Percentiles rank a stretch among this genome's conserved stretches.
Evolutionary conservation across 2,329 filamentous ascomycete species (phyloP).

Genomic region (Corniculantispora saksenae): DNA sequence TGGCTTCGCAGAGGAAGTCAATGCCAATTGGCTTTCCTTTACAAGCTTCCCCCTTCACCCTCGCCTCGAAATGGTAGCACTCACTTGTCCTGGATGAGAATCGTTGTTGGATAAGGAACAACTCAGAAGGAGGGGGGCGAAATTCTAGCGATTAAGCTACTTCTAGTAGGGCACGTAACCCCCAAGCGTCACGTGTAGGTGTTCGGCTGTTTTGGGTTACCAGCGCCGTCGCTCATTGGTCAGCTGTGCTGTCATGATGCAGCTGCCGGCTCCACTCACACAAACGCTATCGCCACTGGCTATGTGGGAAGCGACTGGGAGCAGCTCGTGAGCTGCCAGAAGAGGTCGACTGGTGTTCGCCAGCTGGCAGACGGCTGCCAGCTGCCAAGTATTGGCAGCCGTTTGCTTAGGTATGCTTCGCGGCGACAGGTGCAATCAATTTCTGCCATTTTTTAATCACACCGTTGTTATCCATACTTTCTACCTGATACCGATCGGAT

Average conservation of each 20-base stretch:
- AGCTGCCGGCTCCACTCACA: not conserved
- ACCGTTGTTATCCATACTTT: not conserved
- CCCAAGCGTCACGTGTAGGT: constrained; percentile 36
- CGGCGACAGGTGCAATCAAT: not conserved
- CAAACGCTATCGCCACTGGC: not conserved
- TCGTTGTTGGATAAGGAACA: constrained; percentile 46
- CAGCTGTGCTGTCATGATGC: not conserved
- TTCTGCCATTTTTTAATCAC: not conserved
- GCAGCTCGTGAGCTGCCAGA: not conserved
- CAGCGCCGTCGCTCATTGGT: not conserved
- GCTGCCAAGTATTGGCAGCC: not conserved
- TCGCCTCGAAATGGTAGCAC: constrained; percentile 18
- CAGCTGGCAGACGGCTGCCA: constrained; percentile 10
- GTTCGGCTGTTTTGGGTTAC: constrained; percentile 15
- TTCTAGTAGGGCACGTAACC: constrained; percentile 40
- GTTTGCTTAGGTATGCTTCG: constrained; percentile 1
- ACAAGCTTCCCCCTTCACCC: constrained; percentile 8
- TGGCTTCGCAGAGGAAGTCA: not conserved
- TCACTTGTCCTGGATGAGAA: constrained; percentile 49
- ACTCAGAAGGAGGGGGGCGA: constrained; percentile 32
- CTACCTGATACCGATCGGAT: not conserved
- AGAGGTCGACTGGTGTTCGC: not conserved
- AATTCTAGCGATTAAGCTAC: constrained; percentile 33
- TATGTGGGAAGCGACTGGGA: not conserved
- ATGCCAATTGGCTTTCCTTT: constrained; percentile 1